Conservation (phyloP, 306 rosid genomes). For the Myrica gale region DNA sequence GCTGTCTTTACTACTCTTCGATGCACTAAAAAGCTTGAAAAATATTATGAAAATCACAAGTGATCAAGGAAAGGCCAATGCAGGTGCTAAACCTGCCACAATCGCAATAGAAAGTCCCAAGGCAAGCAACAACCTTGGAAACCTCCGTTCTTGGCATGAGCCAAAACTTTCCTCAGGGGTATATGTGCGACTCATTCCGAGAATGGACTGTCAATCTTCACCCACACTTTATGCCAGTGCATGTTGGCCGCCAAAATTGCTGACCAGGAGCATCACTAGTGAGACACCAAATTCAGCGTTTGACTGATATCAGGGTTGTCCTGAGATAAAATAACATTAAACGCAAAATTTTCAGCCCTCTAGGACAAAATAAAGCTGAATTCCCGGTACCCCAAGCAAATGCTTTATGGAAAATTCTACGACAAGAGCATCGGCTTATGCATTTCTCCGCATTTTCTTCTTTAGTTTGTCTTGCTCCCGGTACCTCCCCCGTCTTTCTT, state of each 20-base stretch:
- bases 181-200: too few species aligned
- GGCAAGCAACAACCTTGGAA: too few species aligned
- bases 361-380: neutral
- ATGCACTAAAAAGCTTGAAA: too few species aligned
- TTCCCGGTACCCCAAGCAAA: neutral
- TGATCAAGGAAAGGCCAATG: too few species aligned
- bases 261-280: neutral
- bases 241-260: neutral
- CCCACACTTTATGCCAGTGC: too few species aligned
- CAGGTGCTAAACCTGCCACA: too few species aligned
- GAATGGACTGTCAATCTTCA: too few species aligned
- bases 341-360: neutral
- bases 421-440: conserved; percentile 24
- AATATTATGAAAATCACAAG: too few species aligned
- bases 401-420: neutral
- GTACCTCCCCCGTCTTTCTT: conserved; percentile 75
- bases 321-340: neutral
- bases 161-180: too few species aligned
- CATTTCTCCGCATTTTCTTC: conserved; percentile 58
- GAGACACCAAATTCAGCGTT: neutral
- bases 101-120: too few species aligned
- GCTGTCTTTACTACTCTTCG: too few species aligned
- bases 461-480: conserved; percentile 59
- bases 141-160: too few species aligned
- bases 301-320: neutral